Conservation (phyloP, 2,329 filamentous ascomycete genomes). For the Hirsutella rhossiliensis region DNA sequence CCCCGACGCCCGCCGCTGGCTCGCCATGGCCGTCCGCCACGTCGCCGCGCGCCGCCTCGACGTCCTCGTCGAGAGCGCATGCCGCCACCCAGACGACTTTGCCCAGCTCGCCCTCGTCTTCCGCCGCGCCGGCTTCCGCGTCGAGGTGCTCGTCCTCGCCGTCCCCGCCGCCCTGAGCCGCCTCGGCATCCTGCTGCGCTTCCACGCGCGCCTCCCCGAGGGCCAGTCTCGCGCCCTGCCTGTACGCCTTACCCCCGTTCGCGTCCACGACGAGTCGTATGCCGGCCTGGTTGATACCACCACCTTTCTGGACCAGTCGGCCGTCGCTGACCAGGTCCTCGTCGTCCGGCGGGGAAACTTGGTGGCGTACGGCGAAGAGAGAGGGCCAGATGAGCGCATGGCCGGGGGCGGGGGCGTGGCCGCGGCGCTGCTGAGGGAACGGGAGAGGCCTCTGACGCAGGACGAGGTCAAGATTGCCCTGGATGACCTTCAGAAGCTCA, state of each 20-base stretch:
- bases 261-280: conserved; percentile 34
- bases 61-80: conserved; percentile 32
- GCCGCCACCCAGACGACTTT: conserved; percentile 30
- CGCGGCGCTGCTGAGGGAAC: conserved; percentile 13
- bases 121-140: conserved; percentile 18
- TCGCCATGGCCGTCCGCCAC: conserved; percentile 23
- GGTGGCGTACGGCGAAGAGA: conserved; percentile 17
- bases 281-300: conserved; percentile 24
- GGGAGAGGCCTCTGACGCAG: conserved; percentile 14
- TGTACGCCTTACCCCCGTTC: conserved; percentile 26
- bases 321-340: conserved; percentile 21
- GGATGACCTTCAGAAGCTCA: conserved; percentile 13
- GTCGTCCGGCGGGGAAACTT: conserved; percentile 25
- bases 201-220: conserved; percentile 21
- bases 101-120: conserved; percentile 22
- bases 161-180: conserved; percentile 28
- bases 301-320: conserved; percentile 20
- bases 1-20: conserved; percentile 31
- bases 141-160: conserved; percentile 28
- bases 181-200: conserved; percentile 29
- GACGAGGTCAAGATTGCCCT: conserved; percentile 12
- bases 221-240: conserved; percentile 22
- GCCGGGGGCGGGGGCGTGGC: conserved; percentile 5
- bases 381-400: background rate
- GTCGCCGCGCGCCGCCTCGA: conserved; percentile 19